These are phyloP conservation scores for Rhizopus sp. DNA, from an alignment of 371 early-diverging fungal genomes.

Conservation along the genomic window DNA sequence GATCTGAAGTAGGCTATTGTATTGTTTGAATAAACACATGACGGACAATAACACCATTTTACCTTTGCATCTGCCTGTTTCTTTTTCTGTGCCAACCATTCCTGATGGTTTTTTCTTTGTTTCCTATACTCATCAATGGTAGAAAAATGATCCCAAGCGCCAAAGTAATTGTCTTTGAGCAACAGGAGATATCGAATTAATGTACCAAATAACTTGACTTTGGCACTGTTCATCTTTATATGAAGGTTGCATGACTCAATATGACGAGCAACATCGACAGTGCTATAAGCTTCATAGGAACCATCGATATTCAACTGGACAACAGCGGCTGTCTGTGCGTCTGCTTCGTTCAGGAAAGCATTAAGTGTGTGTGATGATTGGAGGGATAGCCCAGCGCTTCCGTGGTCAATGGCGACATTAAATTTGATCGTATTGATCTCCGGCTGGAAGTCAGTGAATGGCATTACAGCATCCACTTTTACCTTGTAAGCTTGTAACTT, in stretches of 20 bases:
- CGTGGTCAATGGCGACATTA: constrained; percentile 58
- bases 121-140: constrained; percentile 77
- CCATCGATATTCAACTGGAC: constrained; percentile 58
- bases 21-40: background rate
- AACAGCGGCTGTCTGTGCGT: constrained; percentile 57
- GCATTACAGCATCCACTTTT: constrained; percentile 49
- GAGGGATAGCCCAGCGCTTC: constrained; percentile 55
- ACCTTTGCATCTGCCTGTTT: constrained; percentile 65
- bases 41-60: background rate
- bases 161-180: constrained; percentile 80
- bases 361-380: constrained; percentile 74
- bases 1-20: constrained; percentile 54
- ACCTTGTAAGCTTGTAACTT: constrained; percentile 52
- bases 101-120: constrained; percentile 48
- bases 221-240: constrained; percentile 66
- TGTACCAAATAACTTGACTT: constrained; percentile 69
- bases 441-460: constrained; percentile 64
- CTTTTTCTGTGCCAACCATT: constrained; percentile 46
- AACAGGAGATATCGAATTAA: constrained; percentile 74
- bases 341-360: constrained; percentile 63
- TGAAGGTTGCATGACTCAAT: constrained; percentile 67
- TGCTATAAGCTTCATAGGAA: constrained; percentile 63
- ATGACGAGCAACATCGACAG: constrained; percentile 54
- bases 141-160: constrained; percentile 65
- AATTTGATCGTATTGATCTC: constrained; percentile 60